Base-by-base conservation (phyloP, 331 rosid species). In the Saraca asoca region DNA sequence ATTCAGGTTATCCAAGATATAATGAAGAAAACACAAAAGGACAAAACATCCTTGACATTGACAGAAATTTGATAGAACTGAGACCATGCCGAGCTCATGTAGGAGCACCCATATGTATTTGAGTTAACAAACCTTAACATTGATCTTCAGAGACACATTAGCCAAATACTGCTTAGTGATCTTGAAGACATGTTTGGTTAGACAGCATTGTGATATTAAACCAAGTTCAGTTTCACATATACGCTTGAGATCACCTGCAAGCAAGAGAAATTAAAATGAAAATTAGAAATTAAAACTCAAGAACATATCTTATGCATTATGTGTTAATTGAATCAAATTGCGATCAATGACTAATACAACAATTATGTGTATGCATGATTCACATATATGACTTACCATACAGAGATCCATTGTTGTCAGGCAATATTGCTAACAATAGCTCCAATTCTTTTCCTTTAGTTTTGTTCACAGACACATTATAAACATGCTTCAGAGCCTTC, bases 151-250 rank as follows among this genome's bases (percentile, higher is more conserved):
- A 24, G 97, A 86, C 71, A 91, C 97, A 66, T 91, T 91, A 46
- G 97, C 97, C 77, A 91, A 58, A 82, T 91, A 91, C 75, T 91
- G 97, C 60, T 91, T 91, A 67, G 80, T 91, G 58, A 91, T 86
- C 80, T 86, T 91, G 75, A 91, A 91, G 66, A 91, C 97, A 54
- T 91, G 83, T 80, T 91, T 91, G 12, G 97, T 91, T 75, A 91
- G 91, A 81, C 97, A 91, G 74, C 97, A 91, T 60, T 91, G 97
- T 2, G 97, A 79, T 59, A 91, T 91, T 64, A 91, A 59, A 29
- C 97, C 97, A 53, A 91, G 97, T 70, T 88, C 96, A 8, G 97
- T 91, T 72, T 91, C 97, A 58, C 97, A 91, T 42, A 91, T 91
- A 9, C 97, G 86, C 81, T 91, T 91, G 82, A 91, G 85, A 81